Evolutionary conservation across 257 asterid species (phyloP).

Genomic region (Phtheirospermum japonicum): DNA sequence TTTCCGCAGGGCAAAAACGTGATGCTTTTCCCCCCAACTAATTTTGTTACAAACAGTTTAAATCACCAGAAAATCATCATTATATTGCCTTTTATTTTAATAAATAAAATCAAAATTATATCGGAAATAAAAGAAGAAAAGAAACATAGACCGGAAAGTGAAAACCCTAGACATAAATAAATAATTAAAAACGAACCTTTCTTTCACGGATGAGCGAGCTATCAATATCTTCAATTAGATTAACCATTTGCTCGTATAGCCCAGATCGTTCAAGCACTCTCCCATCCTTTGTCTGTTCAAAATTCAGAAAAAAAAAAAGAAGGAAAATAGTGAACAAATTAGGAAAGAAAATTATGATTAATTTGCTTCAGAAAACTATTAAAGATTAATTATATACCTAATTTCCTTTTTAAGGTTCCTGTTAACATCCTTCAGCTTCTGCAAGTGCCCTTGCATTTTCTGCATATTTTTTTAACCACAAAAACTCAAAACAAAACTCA

Average conservation of each 20-base stretch:
- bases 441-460: constrained; percentile 91
- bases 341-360: too few relatives aligned
- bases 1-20: constrained; percentile 18
- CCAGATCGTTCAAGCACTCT: constrained; percentile 55
- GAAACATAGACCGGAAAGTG: not conserved
- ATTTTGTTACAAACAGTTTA: not conserved
- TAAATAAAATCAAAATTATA: too few relatives aligned
- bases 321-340: too few relatives aligned
- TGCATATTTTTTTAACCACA: constrained; percentile 19
- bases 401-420: constrained; percentile 74
- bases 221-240: constrained; percentile 50
- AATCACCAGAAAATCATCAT: not conserved
- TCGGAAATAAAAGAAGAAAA: too few relatives aligned
- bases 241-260: constrained; percentile 46
- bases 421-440: constrained; percentile 78
- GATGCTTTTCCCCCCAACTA: not conserved
- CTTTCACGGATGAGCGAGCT: constrained; percentile 45
- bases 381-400: constrained; percentile 40
- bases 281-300: constrained; percentile 52
- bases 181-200: constrained; percentile 35
- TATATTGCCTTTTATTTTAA: too few relatives aligned
- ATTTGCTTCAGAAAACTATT: not conserved
- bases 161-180: constrained; percentile 25
- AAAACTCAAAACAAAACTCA: not conserved
- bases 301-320: too few relatives aligned